These are phyloP conservation scores for Aspergillus sp. DNA, from an alignment of 2,329 filamentous ascomycete genomes.

Conservation along the genomic window DNA sequence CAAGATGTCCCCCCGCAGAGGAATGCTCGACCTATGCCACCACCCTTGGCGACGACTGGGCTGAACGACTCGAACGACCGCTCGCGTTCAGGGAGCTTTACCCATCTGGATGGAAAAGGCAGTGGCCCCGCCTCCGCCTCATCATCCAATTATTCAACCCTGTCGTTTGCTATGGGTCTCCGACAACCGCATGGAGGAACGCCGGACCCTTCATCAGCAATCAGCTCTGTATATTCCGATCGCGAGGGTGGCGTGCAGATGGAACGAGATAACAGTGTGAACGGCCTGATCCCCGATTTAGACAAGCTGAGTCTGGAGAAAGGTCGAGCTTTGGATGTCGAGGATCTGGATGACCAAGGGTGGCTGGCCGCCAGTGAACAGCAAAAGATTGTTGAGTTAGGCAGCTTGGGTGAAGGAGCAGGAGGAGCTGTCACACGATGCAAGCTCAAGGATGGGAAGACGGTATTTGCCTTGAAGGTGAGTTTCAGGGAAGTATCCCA, in stretches of 20 bases:
- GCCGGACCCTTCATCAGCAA: slow-evolving; percentile 83
- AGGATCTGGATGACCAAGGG: slow-evolving; percentile 90
- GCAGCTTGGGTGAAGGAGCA: slow-evolving; percentile 88
- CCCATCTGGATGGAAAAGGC: slow-evolving; percentile 69
- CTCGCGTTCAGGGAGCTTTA: slow-evolving; percentile 82
- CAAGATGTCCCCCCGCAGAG: slow-evolving; percentile 65
- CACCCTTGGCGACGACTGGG: slow-evolving; percentile 65
- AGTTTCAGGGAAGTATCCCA: slow-evolving; percentile 19
- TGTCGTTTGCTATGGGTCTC: slow-evolving; percentile 76
- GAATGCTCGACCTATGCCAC: slow-evolving; percentile 54
- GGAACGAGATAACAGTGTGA: slow-evolving; percentile 79
- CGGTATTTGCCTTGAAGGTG: slow-evolving; percentile 94
- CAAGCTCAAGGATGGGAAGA: slow-evolving; percentile 86
- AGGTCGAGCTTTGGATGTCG: slow-evolving; percentile 81
- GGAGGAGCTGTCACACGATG: slow-evolving; percentile 93
- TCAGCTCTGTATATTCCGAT: slow-evolving; percentile 80
- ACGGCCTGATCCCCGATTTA: slow-evolving; percentile 71
- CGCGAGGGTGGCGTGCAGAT: slow-evolving; percentile 71
- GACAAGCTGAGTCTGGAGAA: slow-evolving; percentile 80
- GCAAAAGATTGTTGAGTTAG: slow-evolving; percentile 82
- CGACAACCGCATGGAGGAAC: slow-evolving; percentile 63
- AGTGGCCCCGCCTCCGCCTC: slow-evolving; percentile 83
- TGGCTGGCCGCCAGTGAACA: slow-evolving; percentile 93
- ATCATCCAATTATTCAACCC: slow-evolving; percentile 79
- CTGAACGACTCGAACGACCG: slow-evolving; percentile 79